These are phyloP conservation scores for Agrocybe chaxingu DNA, from an alignment of 768 basidiomycete species.

Conservation along the genomic window DNA sequence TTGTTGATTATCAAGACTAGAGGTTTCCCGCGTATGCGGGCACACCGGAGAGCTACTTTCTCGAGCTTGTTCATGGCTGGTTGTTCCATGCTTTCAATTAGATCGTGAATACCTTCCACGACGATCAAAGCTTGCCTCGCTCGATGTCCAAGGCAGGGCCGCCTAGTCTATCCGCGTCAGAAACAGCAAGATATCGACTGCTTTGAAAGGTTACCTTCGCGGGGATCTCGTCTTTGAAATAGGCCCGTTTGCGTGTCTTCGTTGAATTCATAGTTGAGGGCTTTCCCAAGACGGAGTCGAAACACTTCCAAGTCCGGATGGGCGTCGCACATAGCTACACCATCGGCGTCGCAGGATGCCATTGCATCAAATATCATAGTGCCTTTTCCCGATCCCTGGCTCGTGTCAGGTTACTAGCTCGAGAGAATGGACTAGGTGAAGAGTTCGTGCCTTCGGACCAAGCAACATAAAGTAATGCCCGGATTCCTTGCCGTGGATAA, in stretches of 20 bases:
- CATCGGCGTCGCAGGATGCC: conserved; percentile 63
- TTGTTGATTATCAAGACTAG: conserved; percentile 84
- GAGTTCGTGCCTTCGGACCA: conserved; percentile 61
- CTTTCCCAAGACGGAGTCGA: conserved; percentile 79
- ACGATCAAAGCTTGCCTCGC: conserved; percentile 44
- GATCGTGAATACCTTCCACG: neutral
- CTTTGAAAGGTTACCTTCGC: conserved; percentile 51
- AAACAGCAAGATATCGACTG: neutral
- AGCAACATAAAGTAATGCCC: conserved; percentile 77
- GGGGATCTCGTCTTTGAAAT: conserved; percentile 79
- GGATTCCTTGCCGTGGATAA: conserved; percentile 69
- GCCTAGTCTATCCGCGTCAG: conserved; percentile 32
- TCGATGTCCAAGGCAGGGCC: conserved; percentile 82
- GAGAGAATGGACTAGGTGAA: neutral
- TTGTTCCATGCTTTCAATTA: neutral
- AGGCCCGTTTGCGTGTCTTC: conserved; percentile 79
- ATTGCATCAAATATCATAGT: conserved; percentile 85
- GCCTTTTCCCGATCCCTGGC: conserved; percentile 75
- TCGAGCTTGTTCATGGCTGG: conserved; percentile 78
- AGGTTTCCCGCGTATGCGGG: conserved; percentile 56
- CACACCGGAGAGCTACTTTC: conserved; percentile 74
- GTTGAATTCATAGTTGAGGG: conserved; percentile 82
- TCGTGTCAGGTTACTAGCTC: conserved; percentile 2
- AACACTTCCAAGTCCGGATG: conserved; percentile 89
- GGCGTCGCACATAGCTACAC: conserved; percentile 76